A percentile compares a stretch with the other conserved stretches of the same genome.
Conservation (phyloP, 1,284 basidiomycete genomes). For the Boletus austroedulis region DNA sequence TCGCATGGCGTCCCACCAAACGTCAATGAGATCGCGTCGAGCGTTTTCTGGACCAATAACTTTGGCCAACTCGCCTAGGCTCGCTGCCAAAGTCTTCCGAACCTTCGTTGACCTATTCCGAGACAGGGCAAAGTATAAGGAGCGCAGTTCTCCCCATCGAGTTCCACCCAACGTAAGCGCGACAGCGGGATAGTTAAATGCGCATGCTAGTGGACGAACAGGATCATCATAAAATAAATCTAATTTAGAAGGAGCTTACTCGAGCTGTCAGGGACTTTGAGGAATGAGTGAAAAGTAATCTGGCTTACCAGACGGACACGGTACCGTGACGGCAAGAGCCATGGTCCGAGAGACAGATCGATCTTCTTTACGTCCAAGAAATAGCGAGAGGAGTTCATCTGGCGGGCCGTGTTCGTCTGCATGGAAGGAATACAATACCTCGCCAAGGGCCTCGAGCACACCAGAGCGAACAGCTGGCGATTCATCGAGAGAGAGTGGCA, state of each 20-base stretch:
- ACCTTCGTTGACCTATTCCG: slow-evolving; percentile 61
- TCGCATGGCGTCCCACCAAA: slow-evolving; percentile 66
- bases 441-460: slow-evolving; percentile 86
- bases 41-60: slow-evolving; percentile 77
- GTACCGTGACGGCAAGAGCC: slow-evolving; percentile 4
- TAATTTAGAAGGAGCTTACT: slow-evolving; percentile 29
- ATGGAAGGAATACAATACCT: slow-evolving; percentile 86
- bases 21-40: slow-evolving; percentile 65
- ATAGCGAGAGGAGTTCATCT: slow-evolving; percentile 75
- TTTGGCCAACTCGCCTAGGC: slow-evolving; percentile 85
- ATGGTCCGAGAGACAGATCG: slow-evolving; percentile 29
- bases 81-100: slow-evolving; percentile 78
- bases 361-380: slow-evolving; percentile 58
- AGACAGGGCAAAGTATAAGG: slow-evolving; percentile 66
- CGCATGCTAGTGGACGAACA: slow-evolving; percentile 82
- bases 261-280: slow-evolving; percentile 12
- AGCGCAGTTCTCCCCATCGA: slow-evolving; percentile 78
- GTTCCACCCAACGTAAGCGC: slow-evolving; percentile 75
- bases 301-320: slow-evolving; percentile 22
- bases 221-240: slow-evolving; percentile 53
- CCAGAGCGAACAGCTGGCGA: slow-evolving; percentile 74
- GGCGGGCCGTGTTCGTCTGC: slow-evolving; percentile 72
- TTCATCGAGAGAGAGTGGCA: slow-evolving; percentile 66
- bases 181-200: slow-evolving; percentile 95
- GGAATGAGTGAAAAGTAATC: not conserved